Evolutionary conservation across 495 filamentous ascomycete species (phyloP).

Genomic region (Penicillium bovifimosum): DNA sequence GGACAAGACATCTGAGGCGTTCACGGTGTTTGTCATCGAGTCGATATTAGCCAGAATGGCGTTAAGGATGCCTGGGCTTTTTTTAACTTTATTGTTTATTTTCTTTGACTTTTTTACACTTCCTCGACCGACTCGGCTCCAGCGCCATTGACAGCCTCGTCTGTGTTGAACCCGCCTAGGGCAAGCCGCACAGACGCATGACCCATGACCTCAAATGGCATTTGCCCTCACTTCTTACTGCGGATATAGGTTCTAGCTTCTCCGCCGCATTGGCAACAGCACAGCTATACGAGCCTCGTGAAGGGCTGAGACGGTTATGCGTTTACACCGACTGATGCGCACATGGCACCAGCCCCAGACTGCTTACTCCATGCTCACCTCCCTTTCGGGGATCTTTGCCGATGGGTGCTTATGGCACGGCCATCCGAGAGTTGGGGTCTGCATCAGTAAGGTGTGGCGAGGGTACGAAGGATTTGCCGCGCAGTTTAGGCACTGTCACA

Average conservation of each 20-base stretch:
- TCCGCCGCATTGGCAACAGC: background rate
- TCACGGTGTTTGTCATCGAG: too few relatives aligned
- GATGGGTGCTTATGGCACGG: background rate
- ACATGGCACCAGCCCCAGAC: constrained; percentile 4
- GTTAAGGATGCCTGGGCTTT: too few relatives aligned
- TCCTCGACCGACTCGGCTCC: background rate
- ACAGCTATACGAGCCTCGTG: constrained; percentile 1
- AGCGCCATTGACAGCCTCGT: background rate
- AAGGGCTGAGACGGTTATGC: background rate
- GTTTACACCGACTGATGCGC: constrained; percentile 6
- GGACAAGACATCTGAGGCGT: background rate
- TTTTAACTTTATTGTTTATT: too few relatives aligned
- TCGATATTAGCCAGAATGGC: background rate
- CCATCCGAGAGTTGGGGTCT: background rate
- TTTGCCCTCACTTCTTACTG: background rate
- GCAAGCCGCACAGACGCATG: background rate
- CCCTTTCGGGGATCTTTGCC: background rate
- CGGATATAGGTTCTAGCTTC: background rate
- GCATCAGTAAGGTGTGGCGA: constrained; percentile 14
- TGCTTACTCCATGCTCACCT: background rate
- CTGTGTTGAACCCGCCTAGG: background rate
- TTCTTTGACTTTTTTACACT: too few relatives aligned
- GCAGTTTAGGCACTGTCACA: constrained; percentile 13
- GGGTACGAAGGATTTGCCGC: constrained; percentile 13
- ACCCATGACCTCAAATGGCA: background rate